Conservation (phyloP, 306 rosid species). For the Inga leiocalycina region DNA sequence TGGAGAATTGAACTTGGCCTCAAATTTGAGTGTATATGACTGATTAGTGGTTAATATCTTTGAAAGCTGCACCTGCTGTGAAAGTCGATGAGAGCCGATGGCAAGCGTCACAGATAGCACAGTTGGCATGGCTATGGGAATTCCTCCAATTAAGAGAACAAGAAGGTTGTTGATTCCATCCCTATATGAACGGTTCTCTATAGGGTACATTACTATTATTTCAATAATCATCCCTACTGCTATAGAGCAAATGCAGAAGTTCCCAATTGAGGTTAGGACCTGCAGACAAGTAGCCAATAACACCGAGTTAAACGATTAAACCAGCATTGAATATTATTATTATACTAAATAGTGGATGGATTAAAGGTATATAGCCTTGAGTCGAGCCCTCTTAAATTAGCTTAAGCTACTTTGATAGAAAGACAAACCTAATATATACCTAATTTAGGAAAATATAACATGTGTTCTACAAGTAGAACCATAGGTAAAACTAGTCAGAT, state of each 20-base stretch:
- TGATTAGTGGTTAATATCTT: background rate
- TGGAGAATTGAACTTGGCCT: background rate
- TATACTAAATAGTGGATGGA: no score
- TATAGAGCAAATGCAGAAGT: slow-evolving; percentile 91
- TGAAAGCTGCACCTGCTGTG: slow-evolving; percentile 69
- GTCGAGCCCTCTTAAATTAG: no score
- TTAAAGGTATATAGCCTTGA: no score
- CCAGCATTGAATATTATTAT: background rate
- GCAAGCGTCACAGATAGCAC: slow-evolving; percentile 93
- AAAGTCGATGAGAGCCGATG: slow-evolving; percentile 86
- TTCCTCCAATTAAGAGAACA: slow-evolving; percentile 92
- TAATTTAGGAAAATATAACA: no score
- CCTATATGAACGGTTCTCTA: slow-evolving; percentile 78
- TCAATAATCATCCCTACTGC: slow-evolving; percentile 88
- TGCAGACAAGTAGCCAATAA: slow-evolving; percentile 41
- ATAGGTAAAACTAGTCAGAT: no score
- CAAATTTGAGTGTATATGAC: slow-evolving; percentile 6
- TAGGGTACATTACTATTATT: slow-evolving; percentile 82
- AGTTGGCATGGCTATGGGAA: slow-evolving; percentile 96
- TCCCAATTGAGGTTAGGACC: slow-evolving; percentile 87
- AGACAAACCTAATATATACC: no score
- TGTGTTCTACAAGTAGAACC: background rate
- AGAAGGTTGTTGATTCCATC: slow-evolving; percentile 93
- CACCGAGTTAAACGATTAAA: slow-evolving; percentile 2
- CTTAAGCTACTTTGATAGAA: no score